These are phyloP conservation scores for Neofusicoccum cordaticola DNA, from an alignment of 2,329 filamentous ascomycete species.

Conservation along the genomic window DNA sequence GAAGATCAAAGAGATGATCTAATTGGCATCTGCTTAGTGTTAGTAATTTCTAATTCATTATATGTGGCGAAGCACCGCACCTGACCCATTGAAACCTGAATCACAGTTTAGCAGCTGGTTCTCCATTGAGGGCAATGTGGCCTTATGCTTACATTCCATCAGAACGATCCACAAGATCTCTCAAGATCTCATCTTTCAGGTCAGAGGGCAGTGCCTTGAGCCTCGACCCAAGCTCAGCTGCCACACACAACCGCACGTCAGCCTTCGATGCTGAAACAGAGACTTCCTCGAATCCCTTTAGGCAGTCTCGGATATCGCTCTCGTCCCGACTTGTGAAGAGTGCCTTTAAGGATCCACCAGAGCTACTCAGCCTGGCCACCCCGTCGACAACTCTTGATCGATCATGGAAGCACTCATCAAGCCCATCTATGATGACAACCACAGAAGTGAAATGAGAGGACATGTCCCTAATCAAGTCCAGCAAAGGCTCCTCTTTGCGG, in stretches of 20 bases:
- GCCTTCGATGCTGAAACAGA: not conserved
- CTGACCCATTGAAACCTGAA: not conserved
- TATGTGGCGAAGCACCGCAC: not conserved
- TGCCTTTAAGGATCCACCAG: not conserved
- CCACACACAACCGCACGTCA: not conserved
- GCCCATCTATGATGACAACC: not conserved
- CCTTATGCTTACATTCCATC: not conserved
- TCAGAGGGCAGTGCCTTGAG: not conserved
- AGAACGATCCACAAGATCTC: not conserved
- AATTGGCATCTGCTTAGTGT: not conserved
- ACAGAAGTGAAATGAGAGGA: not conserved
- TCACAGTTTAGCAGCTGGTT: not conserved
- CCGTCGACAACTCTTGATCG: not conserved
- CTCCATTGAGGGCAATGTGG: not conserved
- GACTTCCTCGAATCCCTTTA: not conserved
- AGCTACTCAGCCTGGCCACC: not conserved
- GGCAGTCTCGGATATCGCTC: not conserved
- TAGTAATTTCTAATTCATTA: not conserved
- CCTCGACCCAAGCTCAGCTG: not conserved
- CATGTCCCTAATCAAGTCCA: not conserved
- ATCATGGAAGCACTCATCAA: not conserved
- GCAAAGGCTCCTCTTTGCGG: not conserved
- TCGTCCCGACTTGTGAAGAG: not conserved
- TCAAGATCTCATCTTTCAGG: not conserved
- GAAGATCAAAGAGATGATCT: not conserved